Evolutionary conservation across 1,284 basidiomycete species (phyloP).

Genomic region (Inonotus obliquus): DNA sequence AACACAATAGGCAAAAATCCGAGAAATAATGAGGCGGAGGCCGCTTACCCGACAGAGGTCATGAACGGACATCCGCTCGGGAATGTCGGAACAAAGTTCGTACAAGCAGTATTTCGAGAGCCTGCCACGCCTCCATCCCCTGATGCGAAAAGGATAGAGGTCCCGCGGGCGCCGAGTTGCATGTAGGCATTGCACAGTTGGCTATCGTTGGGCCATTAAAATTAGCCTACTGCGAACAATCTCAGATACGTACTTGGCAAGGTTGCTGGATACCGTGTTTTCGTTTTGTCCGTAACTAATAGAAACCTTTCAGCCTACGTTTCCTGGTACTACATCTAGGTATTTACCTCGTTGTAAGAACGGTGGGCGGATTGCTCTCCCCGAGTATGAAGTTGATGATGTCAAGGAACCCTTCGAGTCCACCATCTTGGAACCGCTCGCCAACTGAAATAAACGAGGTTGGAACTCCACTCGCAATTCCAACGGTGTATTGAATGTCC

Average conservation of each 20-base stretch:
- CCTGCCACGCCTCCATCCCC: constrained; percentile 38
- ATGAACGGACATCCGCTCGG: constrained; percentile 26
- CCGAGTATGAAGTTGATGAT: constrained; percentile 29
- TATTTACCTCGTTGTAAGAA: constrained; percentile 28
- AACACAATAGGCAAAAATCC: constrained; percentile 21
- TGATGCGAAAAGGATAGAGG: constrained; percentile 34
- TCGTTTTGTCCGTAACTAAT: constrained; percentile 26
- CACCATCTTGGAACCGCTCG: constrained; percentile 18
- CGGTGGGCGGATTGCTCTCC: constrained; percentile 26
- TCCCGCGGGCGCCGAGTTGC: constrained; percentile 33
- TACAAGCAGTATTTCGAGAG: constrained; percentile 26
- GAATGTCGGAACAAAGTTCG: constrained; percentile 32
- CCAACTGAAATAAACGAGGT: constrained; percentile 24
- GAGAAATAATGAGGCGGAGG: constrained; percentile 26
- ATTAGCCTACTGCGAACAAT: neutral
- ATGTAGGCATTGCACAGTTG: constrained; percentile 33
- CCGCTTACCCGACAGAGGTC: constrained; percentile 25
- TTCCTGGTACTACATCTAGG: neutral
- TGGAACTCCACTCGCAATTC: constrained; percentile 23
- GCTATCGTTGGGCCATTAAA: constrained; percentile 20
- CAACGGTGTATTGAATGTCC: constrained; percentile 36
- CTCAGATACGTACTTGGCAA: constrained; percentile 23
- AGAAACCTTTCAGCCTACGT: neutral
- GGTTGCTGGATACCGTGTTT: constrained; percentile 22
- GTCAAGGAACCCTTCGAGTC: constrained; percentile 29